These are phyloP conservation scores for rapeseed (Brassica napus) DNA, from an alignment of 345 rosid genomes.

Conservation along the genomic window Da-Ae NC_063452.1:27304001-27304500, in stretches of 20 bases:
- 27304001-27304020: neutral
- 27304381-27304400: slow-evolving; percentile 33
- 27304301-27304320: neutral
- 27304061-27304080: slow-evolving; percentile 41
- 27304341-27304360: neutral
- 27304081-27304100: slow-evolving; percentile 42
- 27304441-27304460: slow-evolving; percentile 42
- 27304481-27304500: slow-evolving; percentile 37
- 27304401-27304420: slow-evolving; percentile 36
- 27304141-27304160: slow-evolving; percentile 53
- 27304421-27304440: slow-evolving; percentile 42
- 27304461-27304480: slow-evolving; percentile 43
- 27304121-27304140: slow-evolving; percentile 53
- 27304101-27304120: slow-evolving; percentile 34
- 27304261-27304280: slow-evolving; percentile 52
- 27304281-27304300: slow-evolving; percentile 46
- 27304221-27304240: slow-evolving; percentile 47
- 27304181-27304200: slow-evolving; percentile 69
- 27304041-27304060: neutral
- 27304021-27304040: neutral
- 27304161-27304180: slow-evolving; percentile 49
- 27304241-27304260: slow-evolving; percentile 57
- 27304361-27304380: neutral
- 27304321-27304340: neutral
- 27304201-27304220: slow-evolving; percentile 55